Percentiles rank a stretch among this genome's conserved stretches.
Evolutionary conservation across 192 early-diverging fungal species (phyloP).

Genomic region (Podochytrium sp.): DNA sequence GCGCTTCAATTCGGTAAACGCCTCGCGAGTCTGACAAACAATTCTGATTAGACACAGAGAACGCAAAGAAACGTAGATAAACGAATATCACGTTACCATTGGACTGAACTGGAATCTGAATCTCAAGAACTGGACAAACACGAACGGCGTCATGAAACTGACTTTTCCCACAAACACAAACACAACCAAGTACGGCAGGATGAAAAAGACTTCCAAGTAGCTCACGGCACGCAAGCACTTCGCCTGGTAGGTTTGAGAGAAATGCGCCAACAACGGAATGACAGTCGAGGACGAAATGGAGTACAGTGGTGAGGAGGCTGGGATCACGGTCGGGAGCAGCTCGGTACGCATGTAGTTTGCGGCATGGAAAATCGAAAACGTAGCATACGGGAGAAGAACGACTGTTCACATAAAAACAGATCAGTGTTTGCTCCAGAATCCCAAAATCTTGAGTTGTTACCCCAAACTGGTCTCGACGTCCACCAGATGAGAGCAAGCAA

Average conservation of each 20-base stretch:
- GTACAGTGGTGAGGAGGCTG: slow-evolving; percentile 42
- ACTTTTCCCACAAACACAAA: slow-evolving; percentile 49
- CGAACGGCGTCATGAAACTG: slow-evolving; percentile 59
- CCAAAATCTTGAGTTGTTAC: slow-evolving; percentile 46
- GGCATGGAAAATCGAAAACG: slow-evolving; percentile 78
- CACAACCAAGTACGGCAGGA: slow-evolving; percentile 65
- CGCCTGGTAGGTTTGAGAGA: slow-evolving; percentile 59
- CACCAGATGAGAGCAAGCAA: slow-evolving; percentile 73
- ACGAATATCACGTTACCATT: slow-evolving; percentile 24
- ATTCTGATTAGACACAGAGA: neutral
- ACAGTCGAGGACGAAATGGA: slow-evolving; percentile 52
- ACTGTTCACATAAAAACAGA: slow-evolving; percentile 43
- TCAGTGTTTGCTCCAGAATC: neutral
- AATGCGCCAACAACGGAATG: slow-evolving; percentile 54
- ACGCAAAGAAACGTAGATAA: neutral
- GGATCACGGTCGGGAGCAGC: slow-evolving; percentile 68
- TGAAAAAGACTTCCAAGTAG: slow-evolving; percentile 69
- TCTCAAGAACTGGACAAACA: slow-evolving; percentile 73
- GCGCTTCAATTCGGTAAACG: slow-evolving; percentile 36
- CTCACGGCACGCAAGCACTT: slow-evolving; percentile 66
- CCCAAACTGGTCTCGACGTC: slow-evolving; percentile 67
- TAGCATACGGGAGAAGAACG: slow-evolving; percentile 74
- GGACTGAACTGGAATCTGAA: slow-evolving; percentile 72
- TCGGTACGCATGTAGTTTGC: slow-evolving; percentile 71
- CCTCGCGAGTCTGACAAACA: slow-evolving; percentile 28